A percentile compares a stretch with the other conserved stretches of the same genome.
Evolutionary conservation across 106 monocot species (phyloP).

Genomic region (Ottelia alismoides): DNA sequence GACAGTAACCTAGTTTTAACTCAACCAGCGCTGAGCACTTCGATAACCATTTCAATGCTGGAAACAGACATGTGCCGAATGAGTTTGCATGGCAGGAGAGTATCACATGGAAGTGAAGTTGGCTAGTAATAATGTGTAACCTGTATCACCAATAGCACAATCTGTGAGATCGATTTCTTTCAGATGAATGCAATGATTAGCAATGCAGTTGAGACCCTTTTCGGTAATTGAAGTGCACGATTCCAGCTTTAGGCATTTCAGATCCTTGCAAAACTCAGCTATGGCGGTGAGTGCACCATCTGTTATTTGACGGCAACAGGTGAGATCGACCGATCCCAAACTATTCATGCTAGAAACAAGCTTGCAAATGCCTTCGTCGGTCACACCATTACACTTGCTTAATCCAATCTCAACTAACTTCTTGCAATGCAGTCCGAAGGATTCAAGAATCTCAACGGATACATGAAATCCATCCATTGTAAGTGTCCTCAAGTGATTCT

Average conservation of each 20-base stretch:
- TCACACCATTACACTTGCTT: constrained; percentile 64
- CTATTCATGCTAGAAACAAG: constrained; percentile 33
- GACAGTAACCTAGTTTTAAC: constrained; percentile 72
- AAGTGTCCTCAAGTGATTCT: constrained; percentile 24
- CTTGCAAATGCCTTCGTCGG: constrained; percentile 49
- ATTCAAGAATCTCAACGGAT: constrained; percentile 28
- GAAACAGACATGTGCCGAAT: too few species aligned
- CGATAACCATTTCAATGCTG: constrained; percentile 63
- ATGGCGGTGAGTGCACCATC: constrained; percentile 43
- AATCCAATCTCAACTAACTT: constrained; percentile 68
- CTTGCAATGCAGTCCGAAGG: constrained; percentile 41
- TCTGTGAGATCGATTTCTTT: constrained; percentile 87
- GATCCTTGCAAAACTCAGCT: constrained; percentile 31
- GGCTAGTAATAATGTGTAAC: too few species aligned
- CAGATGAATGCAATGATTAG: constrained; percentile 26
- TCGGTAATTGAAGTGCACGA: constrained; percentile 58
- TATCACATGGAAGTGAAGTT: too few species aligned
- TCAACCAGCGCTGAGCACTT: constrained; percentile 38
- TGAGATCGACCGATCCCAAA: constrained; percentile 56
- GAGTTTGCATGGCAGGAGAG: too few species aligned
- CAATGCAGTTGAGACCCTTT: constrained; percentile 48
- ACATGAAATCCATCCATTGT: constrained; percentile 59
- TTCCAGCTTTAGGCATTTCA: constrained; percentile 47
- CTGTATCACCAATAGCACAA: constrained; percentile 47
- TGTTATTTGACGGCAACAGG: constrained; percentile 63